These are phyloP conservation scores for Ogataea henricii DNA, from an alignment of 805 yeast species.

Conservation along the genomic window DNA sequence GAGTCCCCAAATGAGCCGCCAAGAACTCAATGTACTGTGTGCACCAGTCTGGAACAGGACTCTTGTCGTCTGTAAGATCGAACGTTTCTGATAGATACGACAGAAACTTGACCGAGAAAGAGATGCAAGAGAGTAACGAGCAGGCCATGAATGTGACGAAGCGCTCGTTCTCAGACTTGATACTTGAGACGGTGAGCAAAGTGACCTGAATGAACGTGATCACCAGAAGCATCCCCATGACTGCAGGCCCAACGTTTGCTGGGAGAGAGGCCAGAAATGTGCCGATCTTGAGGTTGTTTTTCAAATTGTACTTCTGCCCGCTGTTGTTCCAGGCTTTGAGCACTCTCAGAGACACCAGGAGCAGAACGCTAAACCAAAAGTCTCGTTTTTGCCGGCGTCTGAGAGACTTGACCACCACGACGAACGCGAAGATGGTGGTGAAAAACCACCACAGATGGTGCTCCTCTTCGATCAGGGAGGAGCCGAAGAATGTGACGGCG, in stretches of 20 bases:
- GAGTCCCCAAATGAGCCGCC: constrained; percentile 32
- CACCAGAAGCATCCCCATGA: constrained; percentile 19
- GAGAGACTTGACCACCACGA: constrained; percentile 19
- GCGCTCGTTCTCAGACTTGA: constrained; percentile 7
- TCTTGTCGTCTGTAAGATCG: constrained; percentile 20
- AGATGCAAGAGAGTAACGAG: constrained; percentile 44
- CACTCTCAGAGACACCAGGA: constrained; percentile 49
- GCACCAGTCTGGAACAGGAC: constrained; percentile 29
- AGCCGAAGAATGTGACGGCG: constrained; percentile 70
- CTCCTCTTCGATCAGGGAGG: constrained; percentile 92
- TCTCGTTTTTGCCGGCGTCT: constrained; percentile 7
- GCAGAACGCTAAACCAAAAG: constrained; percentile 17
- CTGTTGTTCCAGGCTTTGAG: constrained; percentile 85
- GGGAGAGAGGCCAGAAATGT: constrained; percentile 39
- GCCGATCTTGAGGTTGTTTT: constrained; percentile 50
- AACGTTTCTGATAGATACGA: constrained; percentile 31
- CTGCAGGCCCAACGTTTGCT: constrained; percentile 24
- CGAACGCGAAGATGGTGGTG: constrained; percentile 38
- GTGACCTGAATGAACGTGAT: constrained; percentile 22
- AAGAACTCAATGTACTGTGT: constrained; percentile 30
- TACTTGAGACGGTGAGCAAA: constrained; percentile 4
- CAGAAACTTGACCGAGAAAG: constrained; percentile 27
- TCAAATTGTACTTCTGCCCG: constrained; percentile 75
- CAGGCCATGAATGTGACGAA: constrained; percentile 45
- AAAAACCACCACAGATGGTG: constrained; percentile 96